These are phyloP conservation scores for Moelleriella libera DNA, from an alignment of 2,329 filamentous ascomycete species.

Conservation along the genomic window DNA sequence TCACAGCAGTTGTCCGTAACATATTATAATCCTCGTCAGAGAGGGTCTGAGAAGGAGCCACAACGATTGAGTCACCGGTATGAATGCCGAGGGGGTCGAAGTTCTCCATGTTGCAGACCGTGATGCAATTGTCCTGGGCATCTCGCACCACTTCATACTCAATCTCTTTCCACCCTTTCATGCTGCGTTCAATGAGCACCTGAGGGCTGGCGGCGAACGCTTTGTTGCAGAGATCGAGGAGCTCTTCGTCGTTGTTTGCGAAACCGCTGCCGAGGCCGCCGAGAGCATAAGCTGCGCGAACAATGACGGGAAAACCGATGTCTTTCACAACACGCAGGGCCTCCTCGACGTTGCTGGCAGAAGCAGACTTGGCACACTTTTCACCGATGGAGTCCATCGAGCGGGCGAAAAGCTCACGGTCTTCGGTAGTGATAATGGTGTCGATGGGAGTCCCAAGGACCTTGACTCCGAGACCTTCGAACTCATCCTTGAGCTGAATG, in stretches of 20 bases:
- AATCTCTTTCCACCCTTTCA: conserved; percentile 99
- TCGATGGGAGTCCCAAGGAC: conserved; percentile 94
- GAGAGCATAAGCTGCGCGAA: conserved; percentile 88
- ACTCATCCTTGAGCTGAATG: conserved; percentile 95
- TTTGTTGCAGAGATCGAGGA: conserved; percentile 82
- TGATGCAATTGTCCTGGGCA: conserved; percentile 94
- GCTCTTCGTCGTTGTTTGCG: conserved; percentile 71
- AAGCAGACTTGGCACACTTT: conserved; percentile 95
- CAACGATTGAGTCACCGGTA: conserved; percentile 95
- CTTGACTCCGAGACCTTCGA: conserved; percentile 80
- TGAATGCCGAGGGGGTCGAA: conserved; percentile 97
- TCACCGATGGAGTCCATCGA: conserved; percentile 98
- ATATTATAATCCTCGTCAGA: conserved; percentile 99
- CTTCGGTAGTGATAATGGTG: conserved; percentile 96
- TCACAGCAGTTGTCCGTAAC: conserved; percentile 91
- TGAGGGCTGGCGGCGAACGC: conserved; percentile 92
- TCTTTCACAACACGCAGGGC: conserved; percentile 76
- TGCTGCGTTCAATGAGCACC: conserved; percentile 90
- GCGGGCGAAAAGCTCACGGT: conserved; percentile 90
- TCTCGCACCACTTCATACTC: conserved; percentile 98
- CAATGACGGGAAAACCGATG: conserved; percentile 94
- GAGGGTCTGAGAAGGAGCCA: conserved; percentile 90
- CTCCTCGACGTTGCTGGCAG: conserved; percentile 77
- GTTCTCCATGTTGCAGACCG: conserved; percentile 99
- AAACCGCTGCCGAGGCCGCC: conserved; percentile 94